Evolutionary conservation across 2,329 filamentous ascomycete species (phyloP).

Genomic region (Neopestalotiopsis rosae): DNA sequence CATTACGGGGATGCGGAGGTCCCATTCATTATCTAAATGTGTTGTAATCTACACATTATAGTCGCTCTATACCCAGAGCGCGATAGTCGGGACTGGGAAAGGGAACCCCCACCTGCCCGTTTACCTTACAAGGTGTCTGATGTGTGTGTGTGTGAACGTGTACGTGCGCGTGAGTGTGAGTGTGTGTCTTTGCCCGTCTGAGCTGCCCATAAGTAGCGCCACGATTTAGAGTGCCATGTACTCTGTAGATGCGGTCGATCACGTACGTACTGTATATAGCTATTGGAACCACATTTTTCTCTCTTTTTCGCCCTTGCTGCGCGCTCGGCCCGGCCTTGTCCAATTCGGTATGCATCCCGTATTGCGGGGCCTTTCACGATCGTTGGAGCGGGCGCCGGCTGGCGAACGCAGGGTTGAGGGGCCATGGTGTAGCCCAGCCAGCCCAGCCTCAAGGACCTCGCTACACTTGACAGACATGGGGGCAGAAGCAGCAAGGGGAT

Average conservation of each 20-base stretch:
- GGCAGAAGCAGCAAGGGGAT: too few species aligned
- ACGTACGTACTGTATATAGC: too few species aligned
- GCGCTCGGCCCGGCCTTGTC: background rate
- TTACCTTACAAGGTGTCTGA: background rate
- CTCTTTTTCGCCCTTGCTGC: background rate
- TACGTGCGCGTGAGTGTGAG: background rate
- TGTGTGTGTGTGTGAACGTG: background rate
- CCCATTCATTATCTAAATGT: conserved; percentile 1
- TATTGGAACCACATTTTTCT: background rate
- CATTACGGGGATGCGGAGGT: background rate
- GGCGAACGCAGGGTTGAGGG: too few species aligned
- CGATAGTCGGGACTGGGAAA: background rate
- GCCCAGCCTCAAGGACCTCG: too few species aligned
- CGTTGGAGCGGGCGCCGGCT: too few species aligned
- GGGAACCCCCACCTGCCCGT: background rate
- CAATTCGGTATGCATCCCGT: background rate
- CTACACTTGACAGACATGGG: too few species aligned
- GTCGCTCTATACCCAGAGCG: background rate
- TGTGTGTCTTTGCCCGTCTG: background rate
- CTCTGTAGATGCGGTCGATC: too few species aligned
- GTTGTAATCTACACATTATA: background rate
- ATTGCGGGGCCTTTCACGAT: background rate
- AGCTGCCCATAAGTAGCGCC: background rate
- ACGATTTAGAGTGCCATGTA: too few species aligned
- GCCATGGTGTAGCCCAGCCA: too few species aligned